Evolutionary conservation across 2,329 filamentous ascomycete species (phyloP).

Genomic region (Dendryphion nanum): DNA sequence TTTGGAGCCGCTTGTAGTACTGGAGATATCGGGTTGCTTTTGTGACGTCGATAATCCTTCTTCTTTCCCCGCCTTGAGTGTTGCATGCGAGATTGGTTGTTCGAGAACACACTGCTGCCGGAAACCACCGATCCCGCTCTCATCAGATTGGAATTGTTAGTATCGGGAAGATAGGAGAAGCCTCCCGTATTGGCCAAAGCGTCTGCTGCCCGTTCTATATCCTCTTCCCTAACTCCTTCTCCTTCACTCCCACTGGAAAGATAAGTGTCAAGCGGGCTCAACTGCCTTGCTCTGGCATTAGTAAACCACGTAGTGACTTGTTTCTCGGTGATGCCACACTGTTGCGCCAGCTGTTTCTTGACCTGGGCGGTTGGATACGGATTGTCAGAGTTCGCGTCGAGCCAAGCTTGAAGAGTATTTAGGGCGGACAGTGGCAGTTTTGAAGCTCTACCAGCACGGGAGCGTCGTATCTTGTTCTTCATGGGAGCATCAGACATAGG

Average conservation of each 20-base stretch:
- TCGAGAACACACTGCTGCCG: slow-evolving; percentile 6
- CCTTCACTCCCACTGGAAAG: slow-evolving; percentile 15
- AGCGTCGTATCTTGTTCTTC: slow-evolving; percentile 21
- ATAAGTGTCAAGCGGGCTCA: slow-evolving; percentile 16
- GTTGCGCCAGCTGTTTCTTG: slow-evolving; percentile 27
- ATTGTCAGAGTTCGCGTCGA: slow-evolving; percentile 26
- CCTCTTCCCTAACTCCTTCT: slow-evolving; percentile 15
- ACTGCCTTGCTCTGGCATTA: slow-evolving; percentile 30
- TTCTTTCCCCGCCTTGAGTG: slow-evolving; percentile 35
- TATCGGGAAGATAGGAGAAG: slow-evolving; percentile 8
- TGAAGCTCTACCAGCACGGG: slow-evolving; percentile 23
- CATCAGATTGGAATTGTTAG: background rate
- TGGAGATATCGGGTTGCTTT: slow-evolving; percentile 10
- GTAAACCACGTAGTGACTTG: slow-evolving; percentile 38
- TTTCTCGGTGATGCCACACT: slow-evolving; percentile 34
- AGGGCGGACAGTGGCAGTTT: slow-evolving; percentile 32
- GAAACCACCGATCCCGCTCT: slow-evolving; percentile 10
- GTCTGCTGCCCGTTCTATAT: slow-evolving; percentile 11
- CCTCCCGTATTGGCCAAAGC: slow-evolving; percentile 6
- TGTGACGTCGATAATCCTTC: slow-evolving; percentile 31
- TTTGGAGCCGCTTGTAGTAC: slow-evolving; percentile 2
- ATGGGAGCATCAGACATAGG: slow-evolving; percentile 8
- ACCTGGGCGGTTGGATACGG: slow-evolving; percentile 31
- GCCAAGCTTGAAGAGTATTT: slow-evolving; percentile 25
- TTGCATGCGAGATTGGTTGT: slow-evolving; percentile 1